Base-by-base conservation (phyloP, 441 rosid species). In the Arabidopsis hybrid region DNA sequence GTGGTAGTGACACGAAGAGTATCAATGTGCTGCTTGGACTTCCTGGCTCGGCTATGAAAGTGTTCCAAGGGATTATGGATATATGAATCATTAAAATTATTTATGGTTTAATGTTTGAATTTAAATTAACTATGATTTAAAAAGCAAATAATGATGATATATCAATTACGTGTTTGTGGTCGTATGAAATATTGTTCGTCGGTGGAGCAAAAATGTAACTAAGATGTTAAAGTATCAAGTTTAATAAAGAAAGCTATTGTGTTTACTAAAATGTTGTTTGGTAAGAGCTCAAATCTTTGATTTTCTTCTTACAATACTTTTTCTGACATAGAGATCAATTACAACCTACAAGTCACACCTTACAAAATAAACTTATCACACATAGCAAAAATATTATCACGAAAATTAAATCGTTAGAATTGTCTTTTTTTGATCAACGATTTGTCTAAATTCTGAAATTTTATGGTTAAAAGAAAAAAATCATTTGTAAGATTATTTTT, bases 21-120 rank as follows among this genome's bases (percentile, higher is more conserved):
- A 82, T 92, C 64, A 92, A 85, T 72, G 89, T 92, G 77, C 74
- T 94, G 67, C 63, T 92, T 75, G 94, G 97, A 17, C 81, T 94
- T 78, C 99, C 97, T 0, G 81, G 65, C 64, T 89, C 94, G 46
- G 92, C 95, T 34, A 90, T 94, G 97, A 80, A 80, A 49, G 76
- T 63, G 47, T 94, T 91, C 45, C 84, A 90, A 77, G 78, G 80
- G 61, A 65, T 87, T n/a, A 79, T 87, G 86, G 69, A 82, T 75
- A 73, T 84, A 50, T 82, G 75, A 82, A 45, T 14, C 7, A 29
- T 11, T 4, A 21, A 13, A 50, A 13, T n/a, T 51, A 43, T 4
- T 7, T 39, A 26, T 50, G 61, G 2, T 64, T 11, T 75, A 21
- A 35, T 61, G 50, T 18, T 4, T 47, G 51, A 61, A 9, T 69